These are phyloP conservation scores for Fusarium bactridioides DNA, from an alignment of 2,329 filamentous ascomycete species.

Conservation along the genomic window DNA sequence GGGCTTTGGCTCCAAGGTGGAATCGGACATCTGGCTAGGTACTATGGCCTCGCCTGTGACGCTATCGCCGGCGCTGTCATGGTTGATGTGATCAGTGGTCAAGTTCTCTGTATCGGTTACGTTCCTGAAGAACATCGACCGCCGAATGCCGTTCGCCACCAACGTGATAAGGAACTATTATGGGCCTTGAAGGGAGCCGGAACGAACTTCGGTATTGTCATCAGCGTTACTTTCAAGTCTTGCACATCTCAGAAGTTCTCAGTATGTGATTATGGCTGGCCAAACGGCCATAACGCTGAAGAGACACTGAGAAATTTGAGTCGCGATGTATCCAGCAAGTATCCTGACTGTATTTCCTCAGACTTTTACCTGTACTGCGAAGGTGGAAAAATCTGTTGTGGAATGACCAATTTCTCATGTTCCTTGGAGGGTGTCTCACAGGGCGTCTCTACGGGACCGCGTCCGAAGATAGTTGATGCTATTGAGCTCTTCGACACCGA, in stretches of 20 bases:
- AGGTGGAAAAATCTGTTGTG: conserved; percentile 54
- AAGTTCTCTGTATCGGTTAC: conserved; percentile 59
- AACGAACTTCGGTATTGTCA: conserved; percentile 65
- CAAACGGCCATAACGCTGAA: conserved; percentile 35
- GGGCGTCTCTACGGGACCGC: no score
- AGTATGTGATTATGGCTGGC: conserved; percentile 51
- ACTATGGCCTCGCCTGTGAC: conserved; percentile 66
- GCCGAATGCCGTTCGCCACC: conserved; percentile 48
- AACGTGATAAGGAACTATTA: conserved; percentile 60
- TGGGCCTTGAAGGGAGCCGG: conserved; percentile 68
- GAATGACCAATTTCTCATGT: conserved; percentile 54
- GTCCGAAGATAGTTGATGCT: conserved; percentile 51
- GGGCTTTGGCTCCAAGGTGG: conserved; percentile 72
- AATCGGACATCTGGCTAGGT: conserved; percentile 65
- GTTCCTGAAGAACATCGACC: conserved; percentile 58
- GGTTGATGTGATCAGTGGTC: conserved; percentile 57
- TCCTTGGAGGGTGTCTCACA: neutral
- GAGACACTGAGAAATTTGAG: conserved; percentile 52
- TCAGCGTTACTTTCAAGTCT: conserved; percentile 61
- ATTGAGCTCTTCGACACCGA: conserved; percentile 64
- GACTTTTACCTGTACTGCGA: conserved; percentile 66
- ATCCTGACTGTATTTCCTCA: conserved; percentile 55
- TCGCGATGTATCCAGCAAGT: conserved; percentile 47
- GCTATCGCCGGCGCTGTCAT: conserved; percentile 67
- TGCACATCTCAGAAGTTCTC: conserved; percentile 52